Conservation (phyloP, 176 grass and related monocot species). For the Raddia guianensis region DNA sequence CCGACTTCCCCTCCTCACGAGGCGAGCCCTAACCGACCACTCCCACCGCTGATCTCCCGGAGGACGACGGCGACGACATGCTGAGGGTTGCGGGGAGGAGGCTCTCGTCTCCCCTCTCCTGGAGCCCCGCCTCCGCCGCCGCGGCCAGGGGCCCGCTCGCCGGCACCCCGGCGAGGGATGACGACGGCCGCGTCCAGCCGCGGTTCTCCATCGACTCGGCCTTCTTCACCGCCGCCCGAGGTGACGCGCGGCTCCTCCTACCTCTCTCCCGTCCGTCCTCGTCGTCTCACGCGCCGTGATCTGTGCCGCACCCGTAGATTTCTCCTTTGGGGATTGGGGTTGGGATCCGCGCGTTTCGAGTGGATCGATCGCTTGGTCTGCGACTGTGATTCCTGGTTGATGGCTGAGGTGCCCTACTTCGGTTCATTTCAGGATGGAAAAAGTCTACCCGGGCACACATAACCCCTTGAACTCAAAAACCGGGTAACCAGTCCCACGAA, state of each 20-base stretch:
- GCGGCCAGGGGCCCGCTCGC: constrained; percentile 42
- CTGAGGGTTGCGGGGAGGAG: constrained; percentile 62
- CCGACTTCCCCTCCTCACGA: background rate
- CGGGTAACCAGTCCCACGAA: too few species aligned
- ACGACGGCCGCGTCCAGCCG: constrained; percentile 29
- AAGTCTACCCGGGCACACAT: too few species aligned
- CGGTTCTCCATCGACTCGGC: constrained; percentile 43
- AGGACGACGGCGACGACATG: constrained; percentile 35
- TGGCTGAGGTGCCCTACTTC: background rate
- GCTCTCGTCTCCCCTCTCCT: constrained; percentile 54
- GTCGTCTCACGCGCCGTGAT: background rate
- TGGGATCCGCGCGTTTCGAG: background rate
- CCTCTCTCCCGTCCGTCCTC: background rate
- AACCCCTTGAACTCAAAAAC: too few species aligned
- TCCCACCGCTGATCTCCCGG: background rate
- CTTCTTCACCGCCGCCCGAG: constrained; percentile 45
- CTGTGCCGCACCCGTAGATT: constrained; percentile 23
- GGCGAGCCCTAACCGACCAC: constrained; percentile 45
- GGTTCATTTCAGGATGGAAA: background rate
- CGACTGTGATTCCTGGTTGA: background rate
- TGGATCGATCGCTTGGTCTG: constrained; percentile 9
- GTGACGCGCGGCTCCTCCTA: constrained; percentile 6
- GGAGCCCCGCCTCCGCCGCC: constrained; percentile 39
- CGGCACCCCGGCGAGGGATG: constrained; percentile 26
- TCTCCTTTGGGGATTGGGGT: background rate